These are phyloP conservation scores for Colletotrichum tofieldiae DNA, from an alignment of 2,329 filamentous ascomycete genomes.

Conservation along the genomic window DNA sequence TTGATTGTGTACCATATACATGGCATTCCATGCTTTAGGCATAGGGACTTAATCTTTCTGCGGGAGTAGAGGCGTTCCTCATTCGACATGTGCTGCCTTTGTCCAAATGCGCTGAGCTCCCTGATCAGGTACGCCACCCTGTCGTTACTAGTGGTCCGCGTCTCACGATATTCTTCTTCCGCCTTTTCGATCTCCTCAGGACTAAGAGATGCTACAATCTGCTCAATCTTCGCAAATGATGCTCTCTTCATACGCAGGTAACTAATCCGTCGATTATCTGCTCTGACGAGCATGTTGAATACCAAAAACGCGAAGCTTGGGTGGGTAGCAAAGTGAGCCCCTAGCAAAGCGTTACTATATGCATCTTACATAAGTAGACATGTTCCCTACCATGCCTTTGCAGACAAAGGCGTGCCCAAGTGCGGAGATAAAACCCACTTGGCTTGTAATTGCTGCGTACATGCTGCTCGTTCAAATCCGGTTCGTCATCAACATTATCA, in stretches of 20 bases:
- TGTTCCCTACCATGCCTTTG: neutral
- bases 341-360: neutral
- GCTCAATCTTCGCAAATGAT: neutral
- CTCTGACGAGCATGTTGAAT: neutral
- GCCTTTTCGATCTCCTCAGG: neutral
- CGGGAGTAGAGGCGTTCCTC: neutral
- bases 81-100: neutral
- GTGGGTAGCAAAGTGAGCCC: neutral
- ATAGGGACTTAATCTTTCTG: neutral
- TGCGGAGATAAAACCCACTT: neutral
- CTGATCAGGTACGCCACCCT: neutral
- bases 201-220: neutral
- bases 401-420: neutral
- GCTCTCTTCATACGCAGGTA: neutral
- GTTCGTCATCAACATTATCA: neutral
- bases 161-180: neutral
- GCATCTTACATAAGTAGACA: too few species aligned
- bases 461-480: neutral
- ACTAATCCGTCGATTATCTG: neutral
- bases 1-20: constrained; percentile 1
- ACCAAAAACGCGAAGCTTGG: neutral
- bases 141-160: neutral
- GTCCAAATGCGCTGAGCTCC: neutral
- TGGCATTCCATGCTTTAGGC: neutral
- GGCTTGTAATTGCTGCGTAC: neutral